Base-by-base conservation (phyloP, 2,329 filamentous ascomycete species). In the Alternaria tenuissima region DNA sequence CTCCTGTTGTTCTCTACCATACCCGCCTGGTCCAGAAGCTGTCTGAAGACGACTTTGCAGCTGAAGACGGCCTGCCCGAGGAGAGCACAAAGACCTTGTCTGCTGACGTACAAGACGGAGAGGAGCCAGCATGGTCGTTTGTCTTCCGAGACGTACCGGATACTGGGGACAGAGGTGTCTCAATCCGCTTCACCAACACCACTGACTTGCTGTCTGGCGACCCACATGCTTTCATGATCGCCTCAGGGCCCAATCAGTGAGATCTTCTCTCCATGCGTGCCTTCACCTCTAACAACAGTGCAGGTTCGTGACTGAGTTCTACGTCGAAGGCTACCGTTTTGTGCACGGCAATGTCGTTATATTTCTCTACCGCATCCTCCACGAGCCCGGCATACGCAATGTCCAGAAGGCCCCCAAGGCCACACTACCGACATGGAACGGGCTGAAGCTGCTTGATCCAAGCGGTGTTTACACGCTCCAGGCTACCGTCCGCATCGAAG, bases 391-490 rank as follows among this genome's bases (percentile, higher is more conserved):
- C 53, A 66, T 78, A 26, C 77, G 76, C 51, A 70, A 69, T 32
- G 41, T 73, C n/a, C 69, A 76, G 42, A 66, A 70, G 30, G 56
- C 67, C 28, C 75, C 68, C 32, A 77, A 76, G 75, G 69, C 69
- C 62, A 61, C 66, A 24, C 73, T 84, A 0, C 83, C 84, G 11
- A 65, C 77, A 4, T 77, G 84, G 44, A 68, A 79, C 12, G 74
- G 82, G 4, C 79, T 88, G 62, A 69, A 78, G 20, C 81, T 83
- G 3, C 72, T 88, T 4, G 87, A 89, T 68, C 77, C 81, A 9
- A 87, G 83, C 52, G 86, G 86, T 22, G 81, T 81, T 43, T 89
- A 87, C 67, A 74, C 89, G 26, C 75, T 89, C 20, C 86, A 89
- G 66, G 84, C 86, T 3, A 83, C 82, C 3, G 82, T 89, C 39